Evolutionary conservation across 805 yeast species (phyloP), one percentile per base, ranked within the genome.

Genomic region (Pichia ethanolica): DNA sequence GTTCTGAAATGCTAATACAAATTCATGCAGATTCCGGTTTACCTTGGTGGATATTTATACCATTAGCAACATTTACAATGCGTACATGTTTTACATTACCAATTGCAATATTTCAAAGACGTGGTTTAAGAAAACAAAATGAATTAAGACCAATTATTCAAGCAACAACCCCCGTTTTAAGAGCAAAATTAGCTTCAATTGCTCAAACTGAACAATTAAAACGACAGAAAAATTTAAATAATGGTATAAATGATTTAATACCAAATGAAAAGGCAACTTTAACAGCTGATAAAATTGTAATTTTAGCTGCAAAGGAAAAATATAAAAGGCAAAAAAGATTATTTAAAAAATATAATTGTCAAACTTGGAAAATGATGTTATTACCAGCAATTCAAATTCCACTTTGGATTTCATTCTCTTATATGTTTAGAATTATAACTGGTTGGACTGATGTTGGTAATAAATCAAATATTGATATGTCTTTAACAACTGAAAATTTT

Each of bases 381-480:
- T 69, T 89, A 37, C 97, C 97, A 1, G 68, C 81, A 0, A 78
- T 87, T 14, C 98, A 90, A 62, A 74, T 91, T 25, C 98, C 98
- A 0, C 63, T 90, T 6, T 90, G 97, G 95, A 73, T 89, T 2
- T 72, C 83, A 3, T 72, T 90, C 74, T 83, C 93, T 11, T 71
- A 83, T 56, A 82, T 89, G 1, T 76, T 89, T 56, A 73, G 97
- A 54, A 77, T 81, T 42, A 67, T 89, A 53, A 82, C 90, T 39
- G 96, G 95, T 1, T 78, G 83, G 83, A 61, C 72, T 5, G 54
- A 56, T 25, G 35, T 64, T 41, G 60, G 73, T 25, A 67, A 70
- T 41, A 70, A 66, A 40, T 75, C 82, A 0, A 45, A 42, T 26
- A 53, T 81, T 37, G 86, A 81, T 54, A 69, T 75, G 25, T 52